Evolutionary conservation across 1,139 yeast genomes (phyloP).

Genomic region (Hemisphaericaspora xylanilytica): DNA sequence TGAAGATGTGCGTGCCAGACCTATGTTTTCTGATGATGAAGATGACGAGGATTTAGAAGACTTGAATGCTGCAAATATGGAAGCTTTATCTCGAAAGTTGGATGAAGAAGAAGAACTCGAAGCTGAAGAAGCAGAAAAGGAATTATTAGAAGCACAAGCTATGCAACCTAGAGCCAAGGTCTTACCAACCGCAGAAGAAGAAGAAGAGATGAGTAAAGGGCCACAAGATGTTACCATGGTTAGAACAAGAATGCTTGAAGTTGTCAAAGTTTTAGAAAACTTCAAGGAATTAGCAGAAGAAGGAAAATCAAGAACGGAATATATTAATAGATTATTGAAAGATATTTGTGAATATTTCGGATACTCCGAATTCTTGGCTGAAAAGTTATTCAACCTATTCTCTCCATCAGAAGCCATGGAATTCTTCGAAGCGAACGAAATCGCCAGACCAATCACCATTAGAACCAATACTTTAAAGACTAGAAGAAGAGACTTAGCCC

Average conservation of each 20-base stretch:
- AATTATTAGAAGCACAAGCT: conserved; percentile 57
- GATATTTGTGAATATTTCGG: conserved; percentile 96
- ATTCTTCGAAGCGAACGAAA: conserved; percentile 97
- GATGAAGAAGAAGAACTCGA: conserved; percentile 73
- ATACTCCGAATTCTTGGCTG: conserved; percentile 93
- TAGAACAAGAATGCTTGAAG: conserved; percentile 92
- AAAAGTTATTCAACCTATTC: conserved; percentile 84
- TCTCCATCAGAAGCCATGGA: conserved; percentile 97
- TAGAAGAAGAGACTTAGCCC: conserved; percentile 94
- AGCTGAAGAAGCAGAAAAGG: conserved; percentile 77
- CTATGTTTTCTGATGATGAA: conserved; percentile 83
- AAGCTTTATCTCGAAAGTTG: conserved; percentile 65
- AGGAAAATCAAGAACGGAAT: conserved; percentile 82
- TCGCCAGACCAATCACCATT: conserved; percentile 92
- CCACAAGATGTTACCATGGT: conserved; percentile 77
- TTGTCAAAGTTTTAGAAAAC: conserved; percentile 93
- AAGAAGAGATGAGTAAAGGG: conserved; percentile 49
- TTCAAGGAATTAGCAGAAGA: conserved; percentile 82
- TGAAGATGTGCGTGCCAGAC: conserved; percentile 56
- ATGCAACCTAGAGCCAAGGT: conserved; percentile 70
- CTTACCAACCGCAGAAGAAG: conserved; percentile 58
- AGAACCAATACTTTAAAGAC: conserved; percentile 95
- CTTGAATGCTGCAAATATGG: conserved; percentile 86
- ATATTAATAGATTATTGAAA: conserved; percentile 67
- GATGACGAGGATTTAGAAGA: conserved; percentile 74